These are phyloP conservation scores for Chaetoceros tenuissimus DNA, from an alignment of 108 stramenopile species.

Conservation along the genomic window DNA sequence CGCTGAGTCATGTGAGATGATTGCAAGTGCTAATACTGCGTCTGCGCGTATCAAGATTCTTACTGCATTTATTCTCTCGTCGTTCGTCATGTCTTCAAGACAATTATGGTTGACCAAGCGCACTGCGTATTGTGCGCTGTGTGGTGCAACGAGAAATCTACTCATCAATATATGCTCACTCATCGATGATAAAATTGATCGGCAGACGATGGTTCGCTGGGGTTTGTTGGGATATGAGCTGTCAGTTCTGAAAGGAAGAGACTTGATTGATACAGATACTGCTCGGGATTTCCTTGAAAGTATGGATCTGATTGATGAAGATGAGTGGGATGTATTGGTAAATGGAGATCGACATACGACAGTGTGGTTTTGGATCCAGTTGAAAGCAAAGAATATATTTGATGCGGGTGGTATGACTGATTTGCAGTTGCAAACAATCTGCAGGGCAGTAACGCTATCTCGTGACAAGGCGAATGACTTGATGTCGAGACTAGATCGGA, in stretches of 20 bases:
- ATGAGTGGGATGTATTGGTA: slow-evolving; percentile 11
- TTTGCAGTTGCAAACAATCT: slow-evolving; percentile 9
- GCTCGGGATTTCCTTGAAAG: background rate
- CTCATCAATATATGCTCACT: background rate
- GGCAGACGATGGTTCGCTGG: background rate
- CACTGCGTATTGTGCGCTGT: background rate
- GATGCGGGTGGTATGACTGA: slow-evolving; percentile 1
- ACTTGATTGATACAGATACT: background rate
- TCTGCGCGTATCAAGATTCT: too few relatives aligned
- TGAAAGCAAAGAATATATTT: slow-evolving; percentile 3
- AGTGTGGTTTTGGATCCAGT: slow-evolving; percentile 13
- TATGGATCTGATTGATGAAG: slow-evolving; percentile 1
- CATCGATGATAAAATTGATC: background rate
- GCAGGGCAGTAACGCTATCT: slow-evolving; percentile 9
- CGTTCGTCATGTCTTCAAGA: too few relatives aligned
- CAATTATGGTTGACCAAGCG: background rate
- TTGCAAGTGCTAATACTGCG: too few relatives aligned
- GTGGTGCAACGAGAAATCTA: background rate
- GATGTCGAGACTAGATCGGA: slow-evolving; percentile 8
- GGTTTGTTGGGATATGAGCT: background rate
- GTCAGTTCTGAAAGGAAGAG: background rate
- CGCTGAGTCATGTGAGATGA: too few relatives aligned
- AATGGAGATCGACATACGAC: slow-evolving; percentile 12
- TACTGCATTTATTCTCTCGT: too few relatives aligned
- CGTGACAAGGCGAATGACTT: slow-evolving; percentile 13